Evolutionary conservation across 345 rosid species (phyloP), one percentile per base, ranked within the genome.

Genomic region (Camelina neglecta): DNA sequence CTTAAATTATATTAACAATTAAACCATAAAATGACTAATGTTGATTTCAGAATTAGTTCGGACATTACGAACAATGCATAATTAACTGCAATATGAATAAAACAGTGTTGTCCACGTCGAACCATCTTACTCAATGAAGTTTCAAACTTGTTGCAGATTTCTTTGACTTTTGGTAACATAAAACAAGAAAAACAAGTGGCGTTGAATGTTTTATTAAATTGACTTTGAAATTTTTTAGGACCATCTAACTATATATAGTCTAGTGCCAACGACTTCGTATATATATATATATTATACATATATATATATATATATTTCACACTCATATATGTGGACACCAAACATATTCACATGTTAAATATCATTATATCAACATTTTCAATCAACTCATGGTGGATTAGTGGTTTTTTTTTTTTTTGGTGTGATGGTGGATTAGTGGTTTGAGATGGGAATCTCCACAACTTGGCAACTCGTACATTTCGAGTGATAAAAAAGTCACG

Each of bases 191-290:
- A 13, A 15, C 18, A 2, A 59, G 39, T 36, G 64, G 15, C 26
- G 23, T 5, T 35, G 21, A 58, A 15, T 33, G 23, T 31, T 58
- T 31, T 7, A 58, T 15, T n/a, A 4, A 9, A 36, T 18, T 16
- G 64, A 59, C 64, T 59, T 18, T 59, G 64, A 59, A 51, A 9
- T 35, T 36, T 36, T 15, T 35, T 16, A 4, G 63, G 24, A 59
- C 26, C 63, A 35, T 9, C 36, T 11, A 35, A 59, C 7, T 23
- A 23, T 33, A 58, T 58, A 45, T 59, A 36, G 65, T 36, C 47
- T 18, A 36, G n/a, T 16, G 24, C 63, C 63, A n/a, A 53, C 33
- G 33, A 54, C 33, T 24, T 23, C 8, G 8, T 23, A 53, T 21
- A 5, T 53, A 11, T 10, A 21, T 51, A 10, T 7, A 21, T 18